Percentiles rank a stretch among this genome's conserved stretches.
phyloP scores from a whole-genome alignment of 306 rosid species.

The Prunus mume region DNA sequence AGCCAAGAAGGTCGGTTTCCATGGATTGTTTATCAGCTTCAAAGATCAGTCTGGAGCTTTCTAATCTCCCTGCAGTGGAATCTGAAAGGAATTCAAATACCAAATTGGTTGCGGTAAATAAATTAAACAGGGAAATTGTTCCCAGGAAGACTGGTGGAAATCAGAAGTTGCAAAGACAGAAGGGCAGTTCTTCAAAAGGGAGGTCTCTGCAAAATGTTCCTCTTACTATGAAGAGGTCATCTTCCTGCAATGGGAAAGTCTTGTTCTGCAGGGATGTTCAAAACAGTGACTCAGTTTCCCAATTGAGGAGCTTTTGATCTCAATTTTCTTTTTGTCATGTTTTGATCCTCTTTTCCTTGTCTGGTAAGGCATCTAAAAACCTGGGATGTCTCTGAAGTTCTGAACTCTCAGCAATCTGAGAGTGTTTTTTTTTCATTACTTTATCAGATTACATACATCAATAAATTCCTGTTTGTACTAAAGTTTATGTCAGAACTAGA shows the following conservation, averaged over 20 bases:
- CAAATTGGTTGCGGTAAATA: background rate
- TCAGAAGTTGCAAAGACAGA: slow-evolving; percentile 28
- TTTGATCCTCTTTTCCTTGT: background rate
- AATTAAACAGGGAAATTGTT: background rate
- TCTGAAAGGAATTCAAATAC: slow-evolving; percentile 23
- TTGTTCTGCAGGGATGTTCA: slow-evolving; percentile 33
- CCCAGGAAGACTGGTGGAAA: slow-evolving; percentile 33
- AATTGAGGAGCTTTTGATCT: slow-evolving; percentile 41
- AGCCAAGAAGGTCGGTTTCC: slow-evolving; percentile 62
- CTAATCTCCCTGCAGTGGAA: slow-evolving; percentile 14
- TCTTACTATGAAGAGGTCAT: slow-evolving; percentile 57
- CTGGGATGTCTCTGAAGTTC: background rate
- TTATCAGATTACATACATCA: background rate
- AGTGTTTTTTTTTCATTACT: slow-evolving; percentile 5
- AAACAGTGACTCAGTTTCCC: slow-evolving; percentile 35
- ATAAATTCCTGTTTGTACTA: background rate
- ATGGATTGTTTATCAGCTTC: slow-evolving; percentile 50
- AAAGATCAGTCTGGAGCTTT: slow-evolving; percentile 31
- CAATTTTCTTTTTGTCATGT: background rate
- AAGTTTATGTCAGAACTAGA: slow-evolving; percentile 3
- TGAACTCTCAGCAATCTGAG: slow-evolving; percentile 42
- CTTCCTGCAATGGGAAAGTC: slow-evolving; percentile 56
- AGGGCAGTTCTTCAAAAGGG: slow-evolving; percentile 45
- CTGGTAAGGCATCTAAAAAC: background rate
- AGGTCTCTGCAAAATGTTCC: slow-evolving; percentile 16